These are phyloP conservation scores for Rauvolfia tetraphylla DNA, from an alignment of 257 asterid genomes.

Conservation along the genomic window DNA sequence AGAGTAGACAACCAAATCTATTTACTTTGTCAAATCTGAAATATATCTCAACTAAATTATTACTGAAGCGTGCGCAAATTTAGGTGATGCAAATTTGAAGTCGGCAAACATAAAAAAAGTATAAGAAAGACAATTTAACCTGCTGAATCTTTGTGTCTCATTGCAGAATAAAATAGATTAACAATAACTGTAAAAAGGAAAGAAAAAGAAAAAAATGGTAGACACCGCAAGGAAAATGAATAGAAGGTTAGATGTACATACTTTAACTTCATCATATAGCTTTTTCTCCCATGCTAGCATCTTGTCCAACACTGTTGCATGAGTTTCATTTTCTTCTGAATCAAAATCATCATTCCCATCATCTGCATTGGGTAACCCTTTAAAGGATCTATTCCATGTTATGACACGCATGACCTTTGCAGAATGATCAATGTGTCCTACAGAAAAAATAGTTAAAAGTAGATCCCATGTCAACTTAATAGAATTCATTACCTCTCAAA, in stretches of 20 bases:
- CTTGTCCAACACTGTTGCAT: constrained; percentile 97
- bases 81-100: not conserved
- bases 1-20: not conserved
- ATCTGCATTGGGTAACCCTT: constrained; percentile 51
- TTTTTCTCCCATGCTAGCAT: constrained; percentile 99
- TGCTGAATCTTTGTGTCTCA: not conserved
- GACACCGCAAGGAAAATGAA: not conserved
- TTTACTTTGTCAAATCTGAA: not conserved
- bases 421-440: constrained; percentile 93
- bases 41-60: not conserved
- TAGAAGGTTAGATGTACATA: constrained; percentile 21
- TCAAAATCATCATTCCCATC: constrained; percentile 76
- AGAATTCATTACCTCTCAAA: not conserved
- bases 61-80: not conserved
- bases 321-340: constrained; percentile 90
- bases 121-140: not conserved
- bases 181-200: too few relatives aligned
- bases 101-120: not conserved
- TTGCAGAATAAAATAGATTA: not conserved
- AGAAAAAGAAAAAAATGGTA: not conserved
- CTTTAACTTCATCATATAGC: constrained; percentile 98
- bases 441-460: constrained; percentile 16
- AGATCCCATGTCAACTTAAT: not conserved
- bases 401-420: constrained; percentile 95
- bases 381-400: constrained; percentile 94